Percentiles rank a stretch among this genome's conserved stretches.
Evolutionary conservation across 352 stramenopile genomes (phyloP).

Genomic region (Peronospora destructor): DNA sequence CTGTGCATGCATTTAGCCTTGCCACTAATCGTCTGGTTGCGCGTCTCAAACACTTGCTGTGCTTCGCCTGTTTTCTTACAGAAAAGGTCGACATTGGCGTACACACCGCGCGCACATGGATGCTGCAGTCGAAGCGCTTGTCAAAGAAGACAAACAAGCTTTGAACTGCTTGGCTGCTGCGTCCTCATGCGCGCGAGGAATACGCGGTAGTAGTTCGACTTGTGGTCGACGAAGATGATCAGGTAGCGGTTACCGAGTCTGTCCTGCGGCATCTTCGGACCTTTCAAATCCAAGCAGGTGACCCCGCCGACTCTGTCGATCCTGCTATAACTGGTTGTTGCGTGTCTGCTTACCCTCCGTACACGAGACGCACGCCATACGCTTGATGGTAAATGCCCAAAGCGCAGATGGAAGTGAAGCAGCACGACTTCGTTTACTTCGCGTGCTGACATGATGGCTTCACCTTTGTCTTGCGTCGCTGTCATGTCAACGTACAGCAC

Average conservation of each 20-base stretch:
- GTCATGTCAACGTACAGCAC: too few relatives aligned
- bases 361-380: too few relatives aligned
- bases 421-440: too few relatives aligned
- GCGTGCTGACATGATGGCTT: too few relatives aligned
- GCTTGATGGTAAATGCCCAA: too few relatives aligned
- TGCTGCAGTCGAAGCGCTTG: not conserved
- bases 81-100: slow-evolving; percentile 25
- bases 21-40: slow-evolving; percentile 24
- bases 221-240: slow-evolving; percentile 9
- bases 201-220: slow-evolving; percentile 5
- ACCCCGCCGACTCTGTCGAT: too few relatives aligned
- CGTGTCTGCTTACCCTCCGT: too few relatives aligned
- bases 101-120: slow-evolving; percentile 21
- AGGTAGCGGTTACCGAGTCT: slow-evolving; percentile 7
- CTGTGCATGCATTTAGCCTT: slow-evolving; percentile 22
- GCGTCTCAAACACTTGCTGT: slow-evolving; percentile 17
- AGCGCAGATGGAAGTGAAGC: too few relatives aligned
- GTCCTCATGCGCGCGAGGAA: slow-evolving; percentile 15
- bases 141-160: slow-evolving; percentile 10
- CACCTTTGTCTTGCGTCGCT: too few relatives aligned
- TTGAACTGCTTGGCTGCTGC: slow-evolving; percentile 4
- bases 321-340: too few relatives aligned
- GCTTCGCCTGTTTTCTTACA: slow-evolving; percentile 15
- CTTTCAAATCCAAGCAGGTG: too few relatives aligned
- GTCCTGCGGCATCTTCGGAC: slow-evolving; percentile 6